Evolutionary conservation across 2,329 filamentous ascomycete genomes (phyloP), one percentile per base, ranked within the genome.

Genomic region (Colletotrichum tabaci): DNA sequence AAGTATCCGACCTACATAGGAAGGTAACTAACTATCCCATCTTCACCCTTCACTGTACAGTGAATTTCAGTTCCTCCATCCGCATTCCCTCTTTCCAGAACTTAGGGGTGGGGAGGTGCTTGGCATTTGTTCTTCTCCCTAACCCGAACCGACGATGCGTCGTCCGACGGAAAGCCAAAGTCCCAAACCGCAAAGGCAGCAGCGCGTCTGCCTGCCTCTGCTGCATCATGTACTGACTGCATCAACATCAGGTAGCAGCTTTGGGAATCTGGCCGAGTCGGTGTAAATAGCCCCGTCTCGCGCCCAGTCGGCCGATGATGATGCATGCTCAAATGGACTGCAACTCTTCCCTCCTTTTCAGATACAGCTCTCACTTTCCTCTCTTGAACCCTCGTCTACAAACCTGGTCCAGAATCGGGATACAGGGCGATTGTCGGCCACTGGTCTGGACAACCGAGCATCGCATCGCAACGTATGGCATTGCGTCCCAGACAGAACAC

Each of bases 121-220:
- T 56, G 38, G 35, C 26, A 18, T 6, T 10, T 56, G 53, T 38
- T 53, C 21, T n/a, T 35, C 30, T 18, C 52, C 16, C 30, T 10
- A 13, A 55, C 30, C 52, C 10, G 18, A 30, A 40, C 40, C 30
- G 21, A 21, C 26, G 26, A 30, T 30, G 12, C 21, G 38, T 56
- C 15, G 46, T 50, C 23, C 13, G 38, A 7, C 18, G 15, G 16
- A 18, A 44, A 55, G 23, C 26, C 26, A 30, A 30, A 30, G 26
- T 30, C 26, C 26, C 26, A 50, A 47, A 38, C 35, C 47, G 10
- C 53, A 58, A 46, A 70, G 67, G 67, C 56, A 70, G 62, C 67
- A 70, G 21, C 47, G 21, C 21, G 47, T 50, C 63, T 62, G 47
- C 35, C 47, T 46, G 62, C 38, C 10, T 30, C 26, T 30, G 26